A percentile compares a stretch with the other conserved stretches of the same genome.
Conservation (phyloP, 805 yeast genomes). For the Wickerhamomyces ciferrii region DNA sequence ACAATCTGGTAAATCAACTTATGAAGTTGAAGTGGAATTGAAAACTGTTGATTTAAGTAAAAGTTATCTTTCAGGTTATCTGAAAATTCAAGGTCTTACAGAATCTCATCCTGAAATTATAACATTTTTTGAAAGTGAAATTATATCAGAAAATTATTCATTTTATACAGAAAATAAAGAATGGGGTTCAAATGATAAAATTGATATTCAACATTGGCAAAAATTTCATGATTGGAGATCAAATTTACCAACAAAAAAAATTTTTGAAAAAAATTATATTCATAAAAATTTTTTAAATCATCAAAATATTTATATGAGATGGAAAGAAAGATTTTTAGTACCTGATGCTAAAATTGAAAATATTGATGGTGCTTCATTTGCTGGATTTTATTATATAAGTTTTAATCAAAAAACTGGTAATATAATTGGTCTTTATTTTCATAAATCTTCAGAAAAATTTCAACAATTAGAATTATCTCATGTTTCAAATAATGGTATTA, state of each 20-base stretch:
- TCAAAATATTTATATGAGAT: constrained; percentile 75
- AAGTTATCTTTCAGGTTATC: constrained; percentile 50
- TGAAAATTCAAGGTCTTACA: constrained; percentile 66
- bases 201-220: constrained; percentile 64
- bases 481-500: constrained; percentile 6
- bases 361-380: constrained; percentile 75
- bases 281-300: constrained; percentile 28
- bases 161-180: constrained; percentile 27
- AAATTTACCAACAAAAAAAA: constrained; percentile 9
- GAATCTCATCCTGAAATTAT: constrained; percentile 62
- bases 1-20: constrained; percentile 58
- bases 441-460: constrained; percentile 65
- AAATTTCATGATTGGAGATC: constrained; percentile 44
- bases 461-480: constrained; percentile 63
- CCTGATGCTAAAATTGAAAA: constrained; percentile 61
- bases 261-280: constrained; percentile 12
- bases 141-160: constrained; percentile 47
- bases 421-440: constrained; percentile 78
- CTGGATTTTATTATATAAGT: constrained; percentile 87
- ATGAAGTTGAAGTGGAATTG: constrained; percentile 64
- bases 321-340: constrained; percentile 87
- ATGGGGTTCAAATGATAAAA: constrained; percentile 60
- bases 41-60: constrained; percentile 59
- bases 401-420: constrained; percentile 74
- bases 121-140: constrained; percentile 71